Conservation (phyloP, 192 early-diverging fungal genomes). For the Funneliformis mosseae region DNA sequence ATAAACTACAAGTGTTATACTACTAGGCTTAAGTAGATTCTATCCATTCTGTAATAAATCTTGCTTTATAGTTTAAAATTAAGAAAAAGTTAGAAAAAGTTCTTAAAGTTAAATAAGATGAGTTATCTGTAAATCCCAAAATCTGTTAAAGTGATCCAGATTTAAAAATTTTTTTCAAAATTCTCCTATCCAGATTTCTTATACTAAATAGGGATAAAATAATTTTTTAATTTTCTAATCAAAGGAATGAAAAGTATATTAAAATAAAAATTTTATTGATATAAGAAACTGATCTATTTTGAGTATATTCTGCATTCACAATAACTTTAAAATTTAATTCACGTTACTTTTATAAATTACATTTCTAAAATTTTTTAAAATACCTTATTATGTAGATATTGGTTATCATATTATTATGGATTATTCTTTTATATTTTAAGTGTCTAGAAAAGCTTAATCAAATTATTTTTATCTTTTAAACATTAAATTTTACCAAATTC, state of each 20-base stretch:
- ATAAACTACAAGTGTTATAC: constrained; percentile 88
- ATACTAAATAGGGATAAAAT: constrained; percentile 67
- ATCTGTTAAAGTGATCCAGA: constrained; percentile 54
- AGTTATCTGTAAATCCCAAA: constrained; percentile 66
- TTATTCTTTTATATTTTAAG: constrained; percentile 65
- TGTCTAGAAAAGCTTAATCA: constrained; percentile 71
- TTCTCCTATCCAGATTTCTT: constrained; percentile 76
- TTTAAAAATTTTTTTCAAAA: constrained; percentile 79
- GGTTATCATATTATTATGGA: constrained; percentile 69
- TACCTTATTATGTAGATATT: constrained; percentile 64
- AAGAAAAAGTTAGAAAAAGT: background rate
- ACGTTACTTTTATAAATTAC: too few species aligned
- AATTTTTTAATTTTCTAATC: too few species aligned
- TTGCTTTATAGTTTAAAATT: constrained; percentile 39
- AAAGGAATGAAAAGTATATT: too few species aligned
- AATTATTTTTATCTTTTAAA: background rate
- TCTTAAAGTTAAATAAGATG: background rate
- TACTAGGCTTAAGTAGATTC: constrained; percentile 69
- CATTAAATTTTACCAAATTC: constrained; percentile 3
- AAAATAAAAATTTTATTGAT: too few species aligned
- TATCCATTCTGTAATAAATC: constrained; percentile 77
- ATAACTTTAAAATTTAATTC: constrained; percentile 41
- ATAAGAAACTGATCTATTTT: constrained; percentile 87
- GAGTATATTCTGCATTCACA: constrained; percentile 76
- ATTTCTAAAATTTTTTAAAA: too few species aligned